These are phyloP conservation scores for Thielaviopsis musarum DNA, from an alignment of 2,329 filamentous ascomycete species.

Conservation along the genomic window DNA sequence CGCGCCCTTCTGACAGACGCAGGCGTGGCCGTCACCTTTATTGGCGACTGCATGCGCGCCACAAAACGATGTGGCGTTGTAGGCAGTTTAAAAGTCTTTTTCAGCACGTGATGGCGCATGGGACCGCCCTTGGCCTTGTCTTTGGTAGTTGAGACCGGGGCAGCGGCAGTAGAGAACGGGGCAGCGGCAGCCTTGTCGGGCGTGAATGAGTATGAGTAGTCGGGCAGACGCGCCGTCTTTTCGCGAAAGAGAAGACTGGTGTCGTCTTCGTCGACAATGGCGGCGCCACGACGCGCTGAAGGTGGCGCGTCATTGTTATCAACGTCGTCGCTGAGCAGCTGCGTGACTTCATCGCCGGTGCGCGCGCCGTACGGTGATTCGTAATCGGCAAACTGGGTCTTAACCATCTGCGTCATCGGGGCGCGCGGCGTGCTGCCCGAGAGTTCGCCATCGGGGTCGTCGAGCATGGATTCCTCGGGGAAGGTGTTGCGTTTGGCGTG, in stretches of 20 bases:
- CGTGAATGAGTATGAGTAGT: constrained; percentile 17
- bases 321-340: constrained; percentile 20
- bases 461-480: constrained; percentile 48
- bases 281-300: constrained; percentile 11
- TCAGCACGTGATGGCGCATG: constrained; percentile 75
- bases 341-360: constrained; percentile 22
- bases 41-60: constrained; percentile 23
- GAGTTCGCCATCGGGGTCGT: constrained; percentile 35
- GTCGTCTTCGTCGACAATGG: constrained; percentile 24
- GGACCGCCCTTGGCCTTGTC: constrained; percentile 43
- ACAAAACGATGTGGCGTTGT: constrained; percentile 56
- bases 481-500: neutral
- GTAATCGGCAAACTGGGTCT: constrained; percentile 42
- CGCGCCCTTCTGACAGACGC: neutral
- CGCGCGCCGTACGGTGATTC: constrained; percentile 61
- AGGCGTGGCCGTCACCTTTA: neutral
- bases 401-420: constrained; percentile 30
- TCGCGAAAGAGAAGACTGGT: constrained; percentile 34
- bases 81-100: constrained; percentile 89
- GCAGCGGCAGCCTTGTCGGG: constrained; percentile 42
- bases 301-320: constrained; percentile 20
- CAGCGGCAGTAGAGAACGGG: constrained; percentile 33
- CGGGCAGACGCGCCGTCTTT: constrained; percentile 37
- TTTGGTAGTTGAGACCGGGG: constrained; percentile 20
- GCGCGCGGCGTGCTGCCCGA: constrained; percentile 50